Evolutionary conservation across 495 filamentous ascomycete species (phyloP).

Genomic region (Tetracladium marchalianum): DNA sequence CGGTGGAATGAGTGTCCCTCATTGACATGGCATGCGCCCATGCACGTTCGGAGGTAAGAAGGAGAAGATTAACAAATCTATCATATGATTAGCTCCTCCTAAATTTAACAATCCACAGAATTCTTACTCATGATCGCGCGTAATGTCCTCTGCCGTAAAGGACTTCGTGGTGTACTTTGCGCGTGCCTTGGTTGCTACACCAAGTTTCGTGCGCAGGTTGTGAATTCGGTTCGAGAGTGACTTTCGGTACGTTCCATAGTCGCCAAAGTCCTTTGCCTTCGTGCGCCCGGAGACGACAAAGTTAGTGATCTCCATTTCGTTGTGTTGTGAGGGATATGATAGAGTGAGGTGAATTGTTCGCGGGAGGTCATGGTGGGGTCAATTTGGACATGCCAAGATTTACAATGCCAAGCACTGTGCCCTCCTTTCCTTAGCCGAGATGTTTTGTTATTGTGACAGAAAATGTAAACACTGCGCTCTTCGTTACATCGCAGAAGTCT

Average conservation of each 20-base stretch:
- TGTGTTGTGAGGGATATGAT: neutral
- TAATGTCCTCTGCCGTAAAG: slow-evolving; percentile 70
- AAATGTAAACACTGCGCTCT: too few species aligned
- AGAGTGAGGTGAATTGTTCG: neutral
- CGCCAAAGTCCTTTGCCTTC: slow-evolving; percentile 73
- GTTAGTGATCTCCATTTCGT: slow-evolving; percentile 78
- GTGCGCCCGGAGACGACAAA: slow-evolving; percentile 70
- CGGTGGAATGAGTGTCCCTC: slow-evolving; percentile 73
- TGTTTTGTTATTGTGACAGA: too few species aligned
- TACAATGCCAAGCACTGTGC: too few species aligned
- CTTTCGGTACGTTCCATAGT: slow-evolving; percentile 75
- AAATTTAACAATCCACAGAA: neutral
- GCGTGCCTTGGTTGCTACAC: slow-evolving; percentile 69
- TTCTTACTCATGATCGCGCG: slow-evolving; percentile 65
- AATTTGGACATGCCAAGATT: too few species aligned
- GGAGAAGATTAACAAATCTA: slow-evolving; percentile 69
- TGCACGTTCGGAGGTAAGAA: slow-evolving; percentile 81
- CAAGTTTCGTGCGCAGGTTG: slow-evolving; percentile 74
- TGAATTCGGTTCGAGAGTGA: slow-evolving; percentile 75
- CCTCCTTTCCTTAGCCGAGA: too few species aligned
- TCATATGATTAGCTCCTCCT: slow-evolving; percentile 3
- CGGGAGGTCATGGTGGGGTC: slow-evolving; percentile 1
- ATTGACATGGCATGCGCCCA: slow-evolving; percentile 97
- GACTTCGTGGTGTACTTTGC: slow-evolving; percentile 71
- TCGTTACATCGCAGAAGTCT: too few species aligned